Base-by-base conservation (phyloP, 441 rosid genomes). In the Adansonia gregorii region DNA sequence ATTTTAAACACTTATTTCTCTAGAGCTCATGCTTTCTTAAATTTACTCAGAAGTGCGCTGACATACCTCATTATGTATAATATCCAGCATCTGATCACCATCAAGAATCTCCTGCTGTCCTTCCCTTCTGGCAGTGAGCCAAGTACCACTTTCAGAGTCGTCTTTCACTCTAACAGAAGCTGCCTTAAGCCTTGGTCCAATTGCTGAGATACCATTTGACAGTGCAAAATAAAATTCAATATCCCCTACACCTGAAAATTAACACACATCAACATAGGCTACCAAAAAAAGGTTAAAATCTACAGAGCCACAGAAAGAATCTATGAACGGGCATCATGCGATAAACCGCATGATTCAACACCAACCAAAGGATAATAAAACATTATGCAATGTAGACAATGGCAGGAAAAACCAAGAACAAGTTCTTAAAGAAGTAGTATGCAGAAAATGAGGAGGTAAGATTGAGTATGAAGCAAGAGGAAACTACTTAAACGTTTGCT, bases 121-220 rank as follows among this genome's bases (percentile, higher is more conserved):
- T 79, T 84, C 89, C 84, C 86, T 89, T 86, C 77, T 91, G 22
- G 94, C 98, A 15, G 94, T 92, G 69, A 93, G 88, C 91, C 88
- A 81, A 15, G 97, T 87, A 67, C 17, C 43, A 41, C 15, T 51
- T 64, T 78, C 78, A 74, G 63, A 39, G 14, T 1, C 20, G 14
- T 1, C 20, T 22, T 0, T 72, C 43, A 11, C 56, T 85, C 77
- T 78, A 67, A 87, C 95, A 83, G 95, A 88, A 72, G 68, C 86
- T 55, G 91, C 91, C 89, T 87, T 89, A 82, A 89, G 89, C 63
- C 78, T 87, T 71, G 91, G 90, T 83, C 93, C 94, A 10, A 86
- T 63, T 45, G 87, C 78, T 70, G 90, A 83, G 72, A 95, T 79
- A 70, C 98, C 98, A 78, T 83, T 80, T 67, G 98, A 90, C 67